Base-by-base conservation (phyloP, 2,329 filamentous ascomycete genomes). In the Talaromyces sp. region DNA sequence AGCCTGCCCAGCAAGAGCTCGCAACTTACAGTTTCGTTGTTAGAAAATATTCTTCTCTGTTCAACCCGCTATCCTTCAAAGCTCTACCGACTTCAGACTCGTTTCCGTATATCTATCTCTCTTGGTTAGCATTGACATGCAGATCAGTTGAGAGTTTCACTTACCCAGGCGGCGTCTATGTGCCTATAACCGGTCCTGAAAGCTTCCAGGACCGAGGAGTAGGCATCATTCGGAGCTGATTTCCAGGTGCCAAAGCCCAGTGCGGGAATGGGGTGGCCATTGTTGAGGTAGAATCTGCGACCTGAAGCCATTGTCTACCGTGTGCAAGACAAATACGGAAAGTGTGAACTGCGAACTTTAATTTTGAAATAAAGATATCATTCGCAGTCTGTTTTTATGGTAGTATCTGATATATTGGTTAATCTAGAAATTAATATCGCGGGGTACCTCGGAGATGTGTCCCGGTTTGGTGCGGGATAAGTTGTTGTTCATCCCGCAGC, bases 51-150 rank as follows among this genome's bases (percentile, higher is more conserved):
- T 94, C 89, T 72, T 88, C 84, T 63, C 91, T 84, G 81, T 87
- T 88, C 68, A 89, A 79, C 64, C 84, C 80, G 29, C 90, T 90
- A 8, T 85, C 78, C 29, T 79, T 81, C 69, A 93, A 85, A 31
- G 88, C 90, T 60, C 89, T 86, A 71, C 86, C 85, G 59, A 96
- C 32, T 38, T 54, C 32, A 38, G 65, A 82, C 10, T 89, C 91
- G 70, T 87, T 79, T 64, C 91, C 91, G n/a, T 95, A 91, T 74
- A 93, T 90, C 55, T 88, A 83, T 77, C 95, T 91, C 73, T 95
- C 76, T 26, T 68, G 65, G 62, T 55, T 26, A 55, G 9, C 29
- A 38, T 24, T 27, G 11, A n/a, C 17, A 27, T 14, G 54, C 48
- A 52, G 17, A 19, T 9, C 24, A 55, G 21, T 27, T 5, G 8